A percentile compares a stretch with the other conserved stretches of the same genome.
phyloP scores from a whole-genome alignment of 305 asterid genomes.

The Caryopteris hybrid region DNA sequence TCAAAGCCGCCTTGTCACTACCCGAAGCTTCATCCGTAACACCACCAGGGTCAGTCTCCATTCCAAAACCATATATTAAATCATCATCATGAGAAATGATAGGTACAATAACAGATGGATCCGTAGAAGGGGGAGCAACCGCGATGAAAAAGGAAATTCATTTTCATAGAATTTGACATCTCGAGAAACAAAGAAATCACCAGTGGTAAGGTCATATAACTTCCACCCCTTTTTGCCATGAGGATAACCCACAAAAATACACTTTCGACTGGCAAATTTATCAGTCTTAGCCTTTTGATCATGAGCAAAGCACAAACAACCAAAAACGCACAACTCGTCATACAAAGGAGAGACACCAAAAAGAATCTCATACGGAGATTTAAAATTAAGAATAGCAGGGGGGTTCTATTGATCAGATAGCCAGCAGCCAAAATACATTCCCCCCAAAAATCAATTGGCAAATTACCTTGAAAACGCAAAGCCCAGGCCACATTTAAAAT shows the following conservation, averaged over 20 bases:
- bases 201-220: background rate
- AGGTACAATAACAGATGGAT: too few species aligned
- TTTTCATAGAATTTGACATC: background rate
- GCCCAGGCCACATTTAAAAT: slow-evolving; percentile 8
- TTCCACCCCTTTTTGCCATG: background rate
- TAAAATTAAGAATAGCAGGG: background rate
- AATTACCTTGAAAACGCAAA: background rate
- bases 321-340: background rate
- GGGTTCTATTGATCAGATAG: background rate
- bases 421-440: background rate
- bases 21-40: too few species aligned
- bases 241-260: slow-evolving; percentile 1
- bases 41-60: too few species aligned
- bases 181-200: background rate
- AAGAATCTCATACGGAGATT: background rate
- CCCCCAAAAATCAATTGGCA: background rate
- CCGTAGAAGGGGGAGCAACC: background rate
- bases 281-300: background rate
- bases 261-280: background rate
- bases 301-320: background rate
- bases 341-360: background rate
- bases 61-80: background rate
- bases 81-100: background rate
- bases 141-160: background rate
- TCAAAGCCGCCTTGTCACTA: too few species aligned